These are phyloP conservation scores for Aspergillus bridgeri DNA, from an alignment of 495 filamentous ascomycete genomes.

Conservation along the genomic window DNA sequence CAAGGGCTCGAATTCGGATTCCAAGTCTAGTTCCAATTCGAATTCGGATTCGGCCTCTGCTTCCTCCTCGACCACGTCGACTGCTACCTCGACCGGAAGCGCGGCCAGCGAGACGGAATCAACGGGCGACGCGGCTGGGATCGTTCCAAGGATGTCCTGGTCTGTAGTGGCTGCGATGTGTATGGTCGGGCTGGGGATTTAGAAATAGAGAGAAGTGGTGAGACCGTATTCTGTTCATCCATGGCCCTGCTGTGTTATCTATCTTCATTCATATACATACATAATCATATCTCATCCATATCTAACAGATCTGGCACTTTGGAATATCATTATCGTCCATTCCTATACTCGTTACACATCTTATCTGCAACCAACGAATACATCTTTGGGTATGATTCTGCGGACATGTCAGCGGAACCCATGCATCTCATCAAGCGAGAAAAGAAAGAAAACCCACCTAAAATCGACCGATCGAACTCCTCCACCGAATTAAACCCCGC, in stretches of 20 bases:
- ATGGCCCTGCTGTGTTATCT: background rate
- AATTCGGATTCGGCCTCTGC: background rate
- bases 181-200: background rate
- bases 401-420: slow-evolving; percentile 8
- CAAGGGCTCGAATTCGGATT: background rate
- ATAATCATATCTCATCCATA: background rate
- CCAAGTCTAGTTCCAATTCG: background rate
- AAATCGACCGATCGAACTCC: slow-evolving; percentile 45
- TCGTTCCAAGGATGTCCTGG: background rate
- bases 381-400: slow-evolving; percentile 43
- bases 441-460: slow-evolving; percentile 29
- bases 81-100: background rate
- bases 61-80: background rate
- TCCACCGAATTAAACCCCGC: slow-evolving; percentile 54
- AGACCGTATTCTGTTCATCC: background rate
- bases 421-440: background rate
- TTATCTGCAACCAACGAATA: slow-evolving; percentile 43
- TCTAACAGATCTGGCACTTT: background rate
- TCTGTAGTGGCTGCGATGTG: background rate
- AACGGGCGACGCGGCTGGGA: background rate
- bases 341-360: slow-evolving; percentile 3
- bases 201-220: background rate
- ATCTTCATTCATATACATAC: background rate
- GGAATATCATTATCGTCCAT: background rate
- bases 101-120: background rate